These are phyloP conservation scores for Metschnikowia baotianmanensis DNA, from an alignment of 805 yeast genomes.

Conservation along the genomic window DNA sequence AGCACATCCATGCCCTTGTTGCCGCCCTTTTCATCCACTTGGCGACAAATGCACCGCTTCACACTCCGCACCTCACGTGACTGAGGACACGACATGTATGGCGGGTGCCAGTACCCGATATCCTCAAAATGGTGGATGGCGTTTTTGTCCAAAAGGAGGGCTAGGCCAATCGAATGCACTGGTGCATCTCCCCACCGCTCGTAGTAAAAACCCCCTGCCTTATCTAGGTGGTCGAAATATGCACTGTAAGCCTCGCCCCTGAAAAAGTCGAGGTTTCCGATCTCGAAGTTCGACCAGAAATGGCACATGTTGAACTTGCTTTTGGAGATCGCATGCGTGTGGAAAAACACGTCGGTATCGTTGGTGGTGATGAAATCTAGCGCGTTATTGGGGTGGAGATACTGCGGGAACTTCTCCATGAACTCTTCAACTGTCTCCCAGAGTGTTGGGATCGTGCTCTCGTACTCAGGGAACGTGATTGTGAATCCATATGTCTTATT, in stretches of 20 bases:
- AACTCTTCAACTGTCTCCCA: slow-evolving; percentile 50
- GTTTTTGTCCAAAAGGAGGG: slow-evolving; percentile 33
- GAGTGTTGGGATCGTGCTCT: slow-evolving; percentile 50
- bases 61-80: slow-evolving; percentile 30
- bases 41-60: slow-evolving; percentile 39
- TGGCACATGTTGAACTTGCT: slow-evolving; percentile 67
- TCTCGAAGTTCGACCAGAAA: slow-evolving; percentile 68
- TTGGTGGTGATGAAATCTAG: slow-evolving; percentile 45
- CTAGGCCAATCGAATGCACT: slow-evolving; percentile 40
- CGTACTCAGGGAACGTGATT: slow-evolving; percentile 50
- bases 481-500: slow-evolving; percentile 51
- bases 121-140: slow-evolving; percentile 45
- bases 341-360: slow-evolving; percentile 31
- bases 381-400: slow-evolving; percentile 47
- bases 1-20: slow-evolving; percentile 40
- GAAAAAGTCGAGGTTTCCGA: slow-evolving; percentile 50
- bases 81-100: slow-evolving; percentile 42
- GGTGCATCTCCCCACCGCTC: slow-evolving; percentile 64
- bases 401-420: slow-evolving; percentile 43
- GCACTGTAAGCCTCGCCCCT: slow-evolving; percentile 45
- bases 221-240: slow-evolving; percentile 45
- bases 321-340: slow-evolving; percentile 12
- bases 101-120: slow-evolving; percentile 43
- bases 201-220: slow-evolving; percentile 51
- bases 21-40: slow-evolving; percentile 16